A percentile compares a stretch with the other conserved stretches of the same genome.
These are phyloP conservation scores for Suhomyces faveliae DNA, from an alignment of 805 yeast species.

Conservation along the genomic window DNA sequence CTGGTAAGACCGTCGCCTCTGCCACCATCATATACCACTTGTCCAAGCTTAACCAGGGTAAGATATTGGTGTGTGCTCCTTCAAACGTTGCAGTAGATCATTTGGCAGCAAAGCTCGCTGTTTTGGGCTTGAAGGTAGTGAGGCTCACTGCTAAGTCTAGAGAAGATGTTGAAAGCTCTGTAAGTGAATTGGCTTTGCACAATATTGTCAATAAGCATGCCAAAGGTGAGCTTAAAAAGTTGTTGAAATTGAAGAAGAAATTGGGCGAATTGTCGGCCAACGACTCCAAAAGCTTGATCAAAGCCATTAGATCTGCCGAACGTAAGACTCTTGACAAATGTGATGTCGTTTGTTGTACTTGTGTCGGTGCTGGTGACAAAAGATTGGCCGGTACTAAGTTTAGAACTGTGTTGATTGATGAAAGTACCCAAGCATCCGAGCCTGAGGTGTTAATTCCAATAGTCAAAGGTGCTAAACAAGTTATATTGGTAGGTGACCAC, in stretches of 20 bases:
- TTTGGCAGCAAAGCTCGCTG: slow-evolving; percentile 67
- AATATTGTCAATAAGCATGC: slow-evolving; percentile 48
- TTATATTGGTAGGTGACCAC: slow-evolving; percentile 90
- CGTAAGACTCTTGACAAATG: slow-evolving; percentile 49
- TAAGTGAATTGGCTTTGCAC: slow-evolving; percentile 57
- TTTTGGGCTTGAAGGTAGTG: slow-evolving; percentile 74
- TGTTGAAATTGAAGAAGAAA: slow-evolving; percentile 57
- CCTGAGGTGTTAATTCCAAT: slow-evolving; percentile 90
- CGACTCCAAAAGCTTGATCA: slow-evolving; percentile 49
- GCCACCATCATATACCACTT: slow-evolving; percentile 83
- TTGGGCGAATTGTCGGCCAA: slow-evolving; percentile 62
- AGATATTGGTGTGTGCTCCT: slow-evolving; percentile 88
- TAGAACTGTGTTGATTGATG: slow-evolving; percentile 83
- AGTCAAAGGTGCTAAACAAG: slow-evolving; percentile 85
- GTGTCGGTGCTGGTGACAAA: slow-evolving; percentile 86
- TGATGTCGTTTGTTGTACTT: slow-evolving; percentile 85
- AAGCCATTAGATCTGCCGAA: slow-evolving; percentile 49
- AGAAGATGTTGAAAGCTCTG: slow-evolving; percentile 74
- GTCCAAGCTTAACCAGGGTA: slow-evolving; percentile 56
- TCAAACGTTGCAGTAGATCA: slow-evolving; percentile 95
- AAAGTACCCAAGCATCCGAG: slow-evolving; percentile 91
- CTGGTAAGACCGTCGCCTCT: slow-evolving; percentile 93
- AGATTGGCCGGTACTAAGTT: slow-evolving; percentile 58
- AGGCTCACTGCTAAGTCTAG: slow-evolving; percentile 73
- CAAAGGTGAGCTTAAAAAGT: slow-evolving; percentile 55